Conservation (phyloP, 495 filamentous ascomycete species). For the Podospora conica region DNA sequence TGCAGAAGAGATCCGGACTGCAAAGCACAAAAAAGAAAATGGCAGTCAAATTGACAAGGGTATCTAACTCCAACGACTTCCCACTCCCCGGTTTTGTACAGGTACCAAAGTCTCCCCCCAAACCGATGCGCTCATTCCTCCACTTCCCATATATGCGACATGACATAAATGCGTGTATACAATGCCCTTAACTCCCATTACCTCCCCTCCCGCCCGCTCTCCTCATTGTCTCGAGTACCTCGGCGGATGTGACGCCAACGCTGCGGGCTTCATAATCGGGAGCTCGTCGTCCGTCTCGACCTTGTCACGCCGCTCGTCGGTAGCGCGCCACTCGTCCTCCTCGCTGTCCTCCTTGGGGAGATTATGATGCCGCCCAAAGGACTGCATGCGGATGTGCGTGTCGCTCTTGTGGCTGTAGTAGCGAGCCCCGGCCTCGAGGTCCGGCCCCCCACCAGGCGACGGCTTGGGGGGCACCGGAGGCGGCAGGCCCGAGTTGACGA, state of each 20-base stretch:
- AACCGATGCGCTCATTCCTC: background rate
- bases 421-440: background rate
- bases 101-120: no score
- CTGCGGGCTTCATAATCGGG: constrained; percentile 8
- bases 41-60: background rate
- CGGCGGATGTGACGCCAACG: background rate
- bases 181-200: background rate
- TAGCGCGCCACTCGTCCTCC: background rate
- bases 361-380: background rate
- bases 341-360: background rate
- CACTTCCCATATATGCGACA: background rate
- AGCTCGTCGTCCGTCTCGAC: constrained; percentile 4
- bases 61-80: background rate
- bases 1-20: background rate
- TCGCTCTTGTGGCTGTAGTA: background rate
- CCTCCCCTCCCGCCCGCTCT: background rate
- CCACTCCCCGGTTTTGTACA: background rate
- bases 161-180: background rate
- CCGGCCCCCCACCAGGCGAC: background rate
- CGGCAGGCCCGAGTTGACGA: background rate
- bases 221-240: background rate
- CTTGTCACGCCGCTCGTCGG: background rate
- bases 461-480: background rate
- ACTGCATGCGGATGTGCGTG: background rate
- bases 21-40: background rate